These are phyloP conservation scores for Microcyclosporella mali DNA, from an alignment of 2,329 filamentous ascomycete species.

Conservation along the genomic window DNA sequence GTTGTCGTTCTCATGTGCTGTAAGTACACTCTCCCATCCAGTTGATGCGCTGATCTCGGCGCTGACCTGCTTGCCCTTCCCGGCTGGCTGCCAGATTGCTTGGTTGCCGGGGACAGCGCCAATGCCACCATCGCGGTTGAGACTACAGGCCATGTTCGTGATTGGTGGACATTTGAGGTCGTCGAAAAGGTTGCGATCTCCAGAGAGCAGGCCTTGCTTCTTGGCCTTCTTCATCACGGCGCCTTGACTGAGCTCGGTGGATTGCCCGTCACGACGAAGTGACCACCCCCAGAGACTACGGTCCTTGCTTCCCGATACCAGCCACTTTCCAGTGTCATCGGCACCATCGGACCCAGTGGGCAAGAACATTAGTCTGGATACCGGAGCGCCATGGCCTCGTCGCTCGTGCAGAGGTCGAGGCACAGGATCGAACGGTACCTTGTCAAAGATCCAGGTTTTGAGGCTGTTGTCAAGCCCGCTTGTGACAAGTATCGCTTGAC, in stretches of 20 bases:
- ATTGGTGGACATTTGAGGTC: conserved; percentile 83
- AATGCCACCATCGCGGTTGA: conserved; percentile 93
- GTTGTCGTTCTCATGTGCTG: conserved; percentile 78
- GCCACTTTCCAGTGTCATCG: conserved; percentile 85
- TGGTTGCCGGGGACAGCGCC: conserved; percentile 73
- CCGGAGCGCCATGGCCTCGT: conserved; percentile 80
- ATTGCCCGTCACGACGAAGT: conserved; percentile 88
- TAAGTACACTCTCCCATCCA: conserved; percentile 95
- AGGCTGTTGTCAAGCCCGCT: conserved; percentile 90
- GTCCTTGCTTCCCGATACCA: conserved; percentile 82
- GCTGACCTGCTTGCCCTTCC: conserved; percentile 54
- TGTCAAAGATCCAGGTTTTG: conserved; percentile 94
- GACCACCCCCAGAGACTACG: conserved; percentile 96
- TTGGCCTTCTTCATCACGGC: conserved; percentile 82
- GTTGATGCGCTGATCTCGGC: conserved; percentile 70
- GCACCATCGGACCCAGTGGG: conserved; percentile 84
- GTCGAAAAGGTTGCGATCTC: conserved; percentile 41
- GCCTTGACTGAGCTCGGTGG: conserved; percentile 86
- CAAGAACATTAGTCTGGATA: conserved; percentile 76
- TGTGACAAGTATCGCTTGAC: conserved; percentile 83
- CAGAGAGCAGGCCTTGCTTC: conserved; percentile 65
- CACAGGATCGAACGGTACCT: conserved; percentile 78
- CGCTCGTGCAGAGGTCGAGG: conserved; percentile 80
- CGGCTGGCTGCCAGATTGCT: conserved; percentile 73
- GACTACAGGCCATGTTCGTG: conserved; percentile 80